Evolutionary conservation across 805 yeast species (phyloP).

Genomic region (Hanseniaspora singularis): DNA sequence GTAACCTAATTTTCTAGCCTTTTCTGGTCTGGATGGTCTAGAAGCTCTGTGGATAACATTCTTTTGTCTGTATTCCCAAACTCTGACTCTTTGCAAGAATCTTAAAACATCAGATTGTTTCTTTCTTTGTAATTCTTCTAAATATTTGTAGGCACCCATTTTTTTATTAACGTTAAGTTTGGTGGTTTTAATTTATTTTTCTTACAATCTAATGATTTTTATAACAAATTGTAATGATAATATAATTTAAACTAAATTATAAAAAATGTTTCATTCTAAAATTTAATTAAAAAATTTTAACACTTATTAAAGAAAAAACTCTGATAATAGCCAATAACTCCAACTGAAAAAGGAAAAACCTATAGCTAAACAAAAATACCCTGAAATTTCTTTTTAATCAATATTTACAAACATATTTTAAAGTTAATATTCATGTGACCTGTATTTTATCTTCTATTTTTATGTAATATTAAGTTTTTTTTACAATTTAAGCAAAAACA

Average conservation of each 20-base stretch:
- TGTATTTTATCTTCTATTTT: too few species aligned
- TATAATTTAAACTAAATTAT: too few species aligned
- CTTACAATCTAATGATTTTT: not conserved
- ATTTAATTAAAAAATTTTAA: not conserved
- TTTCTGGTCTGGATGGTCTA: slow-evolving; percentile 98
- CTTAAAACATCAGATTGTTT: slow-evolving; percentile 99
- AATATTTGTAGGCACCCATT: slow-evolving; percentile 99
- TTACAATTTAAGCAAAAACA: not conserved
- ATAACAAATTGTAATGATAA: too few species aligned
- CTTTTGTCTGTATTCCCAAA: slow-evolving; percentile 99
- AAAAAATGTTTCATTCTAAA: too few species aligned
- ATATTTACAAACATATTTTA: too few species aligned
- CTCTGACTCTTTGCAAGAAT: slow-evolving; percentile 98
- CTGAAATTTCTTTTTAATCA: too few species aligned
- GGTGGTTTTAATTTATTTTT: slow-evolving; percentile 5
- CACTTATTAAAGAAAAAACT: too few species aligned
- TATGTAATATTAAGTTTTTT: not conserved
- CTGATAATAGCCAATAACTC: too few species aligned
- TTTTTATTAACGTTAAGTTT: slow-evolving; percentile 21
- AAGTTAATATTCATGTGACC: too few species aligned
- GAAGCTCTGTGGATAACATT: slow-evolving; percentile 97
- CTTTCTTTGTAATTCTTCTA: slow-evolving; percentile 98
- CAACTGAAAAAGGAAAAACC: too few species aligned
- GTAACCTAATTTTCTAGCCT: slow-evolving; percentile 99
- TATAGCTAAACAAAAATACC: too few species aligned